These are phyloP conservation scores for Mortierella sp. DNA, from an alignment of 371 early-diverging fungal species.

Conservation along the genomic window DNA sequence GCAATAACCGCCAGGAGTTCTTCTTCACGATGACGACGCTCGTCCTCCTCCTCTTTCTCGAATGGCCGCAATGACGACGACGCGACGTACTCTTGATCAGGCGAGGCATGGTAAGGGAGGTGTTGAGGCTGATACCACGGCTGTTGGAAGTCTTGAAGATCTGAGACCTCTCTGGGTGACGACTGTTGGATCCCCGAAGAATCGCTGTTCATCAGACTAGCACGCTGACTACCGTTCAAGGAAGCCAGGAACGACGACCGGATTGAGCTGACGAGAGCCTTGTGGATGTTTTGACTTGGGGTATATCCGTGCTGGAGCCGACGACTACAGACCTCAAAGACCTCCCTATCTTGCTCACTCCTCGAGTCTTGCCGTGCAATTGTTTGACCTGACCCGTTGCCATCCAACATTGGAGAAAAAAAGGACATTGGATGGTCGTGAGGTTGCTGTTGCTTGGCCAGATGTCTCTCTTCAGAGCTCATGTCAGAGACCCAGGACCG, in stretches of 20 bases:
- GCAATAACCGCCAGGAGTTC: conserved; percentile 6
- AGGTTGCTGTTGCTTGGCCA: background rate
- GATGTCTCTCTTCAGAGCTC: background rate
- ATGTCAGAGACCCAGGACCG: background rate
- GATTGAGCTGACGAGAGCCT: conserved; percentile 13
- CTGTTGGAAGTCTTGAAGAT: background rate
- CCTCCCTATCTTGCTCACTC: conserved; percentile 6
- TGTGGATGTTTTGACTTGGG: conserved; percentile 13
- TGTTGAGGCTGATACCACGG: background rate
- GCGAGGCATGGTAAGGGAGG: background rate
- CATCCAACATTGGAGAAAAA: background rate
- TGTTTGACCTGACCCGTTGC: background rate
- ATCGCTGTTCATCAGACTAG: background rate
- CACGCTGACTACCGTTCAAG: background rate
- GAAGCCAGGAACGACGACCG: conserved; percentile 15
- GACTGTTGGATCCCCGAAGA: background rate
- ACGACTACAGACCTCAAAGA: conserved; percentile 9
- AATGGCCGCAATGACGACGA: background rate
- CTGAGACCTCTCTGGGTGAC: background rate
- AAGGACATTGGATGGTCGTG: background rate
- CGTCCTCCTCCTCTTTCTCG: background rate
- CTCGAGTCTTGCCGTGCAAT: background rate
- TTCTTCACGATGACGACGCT: background rate
- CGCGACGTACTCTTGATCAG: background rate
- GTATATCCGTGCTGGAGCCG: background rate